Evolutionary conservation across 306 rosid genomes (phyloP), one percentile per base, ranked within the genome.

Genomic region (Alnus rubra): DNA sequence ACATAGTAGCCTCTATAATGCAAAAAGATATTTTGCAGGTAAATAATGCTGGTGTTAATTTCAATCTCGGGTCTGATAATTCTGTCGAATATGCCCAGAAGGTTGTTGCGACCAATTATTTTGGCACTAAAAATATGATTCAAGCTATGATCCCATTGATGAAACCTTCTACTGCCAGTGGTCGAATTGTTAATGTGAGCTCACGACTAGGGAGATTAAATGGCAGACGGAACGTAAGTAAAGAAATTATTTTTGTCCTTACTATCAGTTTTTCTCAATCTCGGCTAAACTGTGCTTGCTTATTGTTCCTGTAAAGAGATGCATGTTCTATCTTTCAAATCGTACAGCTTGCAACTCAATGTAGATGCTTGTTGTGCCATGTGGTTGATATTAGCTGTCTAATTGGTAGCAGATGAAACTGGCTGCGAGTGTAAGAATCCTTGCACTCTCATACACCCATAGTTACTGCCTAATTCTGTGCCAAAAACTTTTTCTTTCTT

Each of bases 21-120:
- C 51, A 54, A 52, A 53, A 33, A 35, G 37, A 60, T 59, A 33
- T 55, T 52, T 4, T 88, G 84, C 92, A 92, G 97, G 85, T 94
- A 47, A 94, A 94, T 50, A 94, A 94, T 67, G 97, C 98, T 2
- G 97, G 94, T 50, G 92, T 94, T 64, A 92, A 94, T 82, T 94
- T 90, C 91, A 94, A 92, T 86, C 78, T 86, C 62, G 98, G 98
- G 69, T 81, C 82, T 76, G 87, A 90, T 44, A 92, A 94, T 78
- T 87, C 97, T 1, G 93, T 90, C 30, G 94, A 92, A 82, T 71
- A 86, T 83, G 91, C 94, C 13, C 79, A 35, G 30, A 80, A 51
- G 76, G 98, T 94, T 39, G 84, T 91, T 75, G 88, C 82, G 23
- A 94, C 98, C 73, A 92, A 92, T 85, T 94, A 94, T 73, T 80